Percentiles rank a stretch among this genome's conserved stretches.
These are phyloP conservation scores for Colletotrichum sp. DNA, from an alignment of 2,329 filamentous ascomycete species.

Conservation along the genomic window DNA sequence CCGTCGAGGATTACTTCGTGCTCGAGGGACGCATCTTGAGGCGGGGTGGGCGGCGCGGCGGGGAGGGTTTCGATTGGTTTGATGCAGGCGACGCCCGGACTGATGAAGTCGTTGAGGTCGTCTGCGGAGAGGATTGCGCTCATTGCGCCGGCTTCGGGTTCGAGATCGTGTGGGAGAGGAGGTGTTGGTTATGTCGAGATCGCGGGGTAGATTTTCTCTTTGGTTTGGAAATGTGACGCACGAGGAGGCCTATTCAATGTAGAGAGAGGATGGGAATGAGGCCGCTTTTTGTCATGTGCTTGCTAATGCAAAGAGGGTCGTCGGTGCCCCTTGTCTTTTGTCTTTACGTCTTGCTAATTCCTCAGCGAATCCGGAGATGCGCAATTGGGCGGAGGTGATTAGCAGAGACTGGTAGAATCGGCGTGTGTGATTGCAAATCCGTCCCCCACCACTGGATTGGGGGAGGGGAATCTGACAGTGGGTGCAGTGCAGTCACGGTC, in stretches of 20 bases:
- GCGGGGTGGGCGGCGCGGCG: slow-evolving; percentile 51
- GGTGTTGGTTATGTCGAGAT: background rate
- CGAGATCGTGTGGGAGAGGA: background rate
- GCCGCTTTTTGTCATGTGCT: background rate
- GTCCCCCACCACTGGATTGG: slow-evolving; percentile 19
- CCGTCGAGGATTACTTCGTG: slow-evolving; percentile 96
- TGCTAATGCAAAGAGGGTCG: background rate
- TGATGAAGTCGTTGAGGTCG: slow-evolving; percentile 99
- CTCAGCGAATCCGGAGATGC: slow-evolving; percentile 20
- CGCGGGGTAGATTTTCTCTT: background rate
- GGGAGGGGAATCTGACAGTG: background rate
- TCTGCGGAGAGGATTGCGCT: slow-evolving; percentile 96
- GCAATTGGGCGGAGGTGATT: background rate
- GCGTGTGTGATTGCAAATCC: slow-evolving; percentile 23
- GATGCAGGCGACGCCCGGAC: slow-evolving; percentile 95
- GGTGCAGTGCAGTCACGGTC: background rate
- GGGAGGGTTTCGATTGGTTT: slow-evolving; percentile 96
- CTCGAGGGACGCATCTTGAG: slow-evolving; percentile 41
- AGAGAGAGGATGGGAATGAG: background rate
- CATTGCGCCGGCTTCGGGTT: slow-evolving; percentile 60
- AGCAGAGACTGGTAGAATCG: background rate
- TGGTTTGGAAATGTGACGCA: background rate
- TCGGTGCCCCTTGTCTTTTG: background rate
- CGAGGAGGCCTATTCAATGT: background rate
- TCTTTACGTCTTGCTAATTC: background rate